Evolutionary conservation across 1,139 yeast genomes (phyloP).

Genomic region (Komagataea norvegica): DNA sequence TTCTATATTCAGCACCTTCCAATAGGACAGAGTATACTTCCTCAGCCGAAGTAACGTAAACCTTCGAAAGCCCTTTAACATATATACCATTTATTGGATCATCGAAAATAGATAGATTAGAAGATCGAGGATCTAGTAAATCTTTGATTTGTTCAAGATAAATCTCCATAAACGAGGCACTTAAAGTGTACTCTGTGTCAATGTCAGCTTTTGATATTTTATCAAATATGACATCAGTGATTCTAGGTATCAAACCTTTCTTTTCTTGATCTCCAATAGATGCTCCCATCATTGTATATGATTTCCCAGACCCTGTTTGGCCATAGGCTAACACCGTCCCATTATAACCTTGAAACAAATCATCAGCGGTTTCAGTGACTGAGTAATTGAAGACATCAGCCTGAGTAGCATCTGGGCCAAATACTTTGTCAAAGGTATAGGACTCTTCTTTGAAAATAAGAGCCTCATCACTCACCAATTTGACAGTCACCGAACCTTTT

Average conservation of each 20-base stretch:
- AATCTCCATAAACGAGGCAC: constrained; percentile 76
- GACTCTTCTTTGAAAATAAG: constrained; percentile 26
- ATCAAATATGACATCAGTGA: constrained; percentile 61
- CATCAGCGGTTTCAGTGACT: constrained; percentile 53
- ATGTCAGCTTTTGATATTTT: constrained; percentile 46
- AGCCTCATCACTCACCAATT: constrained; percentile 32
- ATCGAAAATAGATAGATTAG: constrained; percentile 56
- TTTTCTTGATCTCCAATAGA: constrained; percentile 36
- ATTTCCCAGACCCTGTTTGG: constrained; percentile 85
- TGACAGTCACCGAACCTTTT: constrained; percentile 23
- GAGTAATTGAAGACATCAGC: constrained; percentile 59
- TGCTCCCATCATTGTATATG: constrained; percentile 80
- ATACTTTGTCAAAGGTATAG: constrained; percentile 68
- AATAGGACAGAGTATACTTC: constrained; percentile 56
- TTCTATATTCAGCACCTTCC: constrained; percentile 52
- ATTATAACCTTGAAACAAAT: constrained; percentile 73
- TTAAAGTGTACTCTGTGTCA: constrained; percentile 62
- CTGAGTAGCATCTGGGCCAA: constrained; percentile 48
- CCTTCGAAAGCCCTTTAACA: constrained; percentile 63
- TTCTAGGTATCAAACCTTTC: constrained; percentile 70
- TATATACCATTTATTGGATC: constrained; percentile 62
- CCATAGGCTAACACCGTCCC: constrained; percentile 87
- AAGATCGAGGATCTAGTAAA: constrained; percentile 17
- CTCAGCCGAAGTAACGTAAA: constrained; percentile 51
- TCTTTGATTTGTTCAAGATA: constrained; percentile 77